Conservation (phyloP, 495 filamentous ascomycete genomes). For the Trichoderma parareesei region DNA sequence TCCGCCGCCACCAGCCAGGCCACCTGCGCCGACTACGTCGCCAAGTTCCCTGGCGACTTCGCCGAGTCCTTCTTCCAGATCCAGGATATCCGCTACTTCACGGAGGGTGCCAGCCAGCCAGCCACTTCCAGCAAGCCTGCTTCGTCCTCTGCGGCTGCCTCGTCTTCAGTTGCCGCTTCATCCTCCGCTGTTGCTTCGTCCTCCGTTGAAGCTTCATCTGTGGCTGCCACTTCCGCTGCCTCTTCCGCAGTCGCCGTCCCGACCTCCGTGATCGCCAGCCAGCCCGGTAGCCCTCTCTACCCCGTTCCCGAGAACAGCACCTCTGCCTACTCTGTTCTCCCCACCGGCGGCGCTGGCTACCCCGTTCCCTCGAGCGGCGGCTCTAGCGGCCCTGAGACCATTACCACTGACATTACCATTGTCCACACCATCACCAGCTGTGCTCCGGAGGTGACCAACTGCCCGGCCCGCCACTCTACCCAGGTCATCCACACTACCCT, state of each 20-base stretch:
- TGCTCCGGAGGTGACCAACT: slow-evolving; percentile 4
- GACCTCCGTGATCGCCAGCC: background rate
- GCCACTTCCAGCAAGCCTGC: slow-evolving; percentile 25
- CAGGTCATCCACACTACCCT: slow-evolving; percentile 19
- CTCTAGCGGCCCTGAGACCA: background rate
- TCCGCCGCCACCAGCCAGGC: slow-evolving; percentile 13
- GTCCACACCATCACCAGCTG: slow-evolving; percentile 30
- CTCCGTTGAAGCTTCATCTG: background rate
- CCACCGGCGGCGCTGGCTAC: background rate
- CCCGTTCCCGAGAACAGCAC: background rate
- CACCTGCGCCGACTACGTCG: slow-evolving; percentile 51
- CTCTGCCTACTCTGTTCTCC: background rate
- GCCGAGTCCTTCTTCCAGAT: slow-evolving; percentile 47
- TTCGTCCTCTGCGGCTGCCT: slow-evolving; percentile 23
- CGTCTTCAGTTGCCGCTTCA: background rate
- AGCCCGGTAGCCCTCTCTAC: slow-evolving; percentile 10
- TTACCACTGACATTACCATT: slow-evolving; percentile 26
- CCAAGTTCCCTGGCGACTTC: slow-evolving; percentile 47
- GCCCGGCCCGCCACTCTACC: background rate
- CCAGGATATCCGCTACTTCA: slow-evolving; percentile 47
- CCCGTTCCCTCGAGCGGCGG: background rate
- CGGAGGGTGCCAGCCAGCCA: slow-evolving; percentile 30
- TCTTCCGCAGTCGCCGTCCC: background rate
- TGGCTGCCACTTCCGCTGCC: background rate
- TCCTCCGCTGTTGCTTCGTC: background rate